Evolutionary conservation across 75 land plant genomes (phyloP).

Genomic region (Picea sitchensis): DNA sequence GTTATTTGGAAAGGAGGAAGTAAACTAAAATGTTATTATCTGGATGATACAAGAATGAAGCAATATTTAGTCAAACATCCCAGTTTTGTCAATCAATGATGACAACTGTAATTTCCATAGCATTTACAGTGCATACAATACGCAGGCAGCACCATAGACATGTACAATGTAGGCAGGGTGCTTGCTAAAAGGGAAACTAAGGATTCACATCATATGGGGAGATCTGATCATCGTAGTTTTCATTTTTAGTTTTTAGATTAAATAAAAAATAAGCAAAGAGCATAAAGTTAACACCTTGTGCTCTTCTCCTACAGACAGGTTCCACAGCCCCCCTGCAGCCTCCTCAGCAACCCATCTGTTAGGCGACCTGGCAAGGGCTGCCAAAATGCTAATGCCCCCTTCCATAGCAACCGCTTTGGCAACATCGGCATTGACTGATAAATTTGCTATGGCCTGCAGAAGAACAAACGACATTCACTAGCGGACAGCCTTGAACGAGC

Average conservation of each 20-base stretch:
- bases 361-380: conserved; percentile 83
- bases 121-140: neutral
- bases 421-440: conserved; percentile 93
- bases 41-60: neutral
- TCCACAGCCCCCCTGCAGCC: conserved; percentile 99
- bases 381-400: conserved; percentile 92
- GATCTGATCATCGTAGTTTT: neutral
- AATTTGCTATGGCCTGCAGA: conserved; percentile 92
- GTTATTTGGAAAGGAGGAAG: neutral
- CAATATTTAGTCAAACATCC: neutral
- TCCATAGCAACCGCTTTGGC: conserved; percentile 94
- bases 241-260: neutral
- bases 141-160: too few relatives aligned
- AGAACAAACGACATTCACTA: neutral
- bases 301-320: conserved; percentile 99
- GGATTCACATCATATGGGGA: neutral
- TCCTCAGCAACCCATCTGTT: conserved; percentile 98
- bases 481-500: neutral
- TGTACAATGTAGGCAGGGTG: neutral
- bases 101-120: neutral
- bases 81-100: neutral
- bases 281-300: conserved; percentile 66
- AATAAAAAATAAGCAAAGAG: neutral
- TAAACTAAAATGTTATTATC: neutral
- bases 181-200: neutral